Base-by-base conservation (phyloP, 768 basidiomycete genomes). In the Cystofilobasidium bisporidii region DNA sequence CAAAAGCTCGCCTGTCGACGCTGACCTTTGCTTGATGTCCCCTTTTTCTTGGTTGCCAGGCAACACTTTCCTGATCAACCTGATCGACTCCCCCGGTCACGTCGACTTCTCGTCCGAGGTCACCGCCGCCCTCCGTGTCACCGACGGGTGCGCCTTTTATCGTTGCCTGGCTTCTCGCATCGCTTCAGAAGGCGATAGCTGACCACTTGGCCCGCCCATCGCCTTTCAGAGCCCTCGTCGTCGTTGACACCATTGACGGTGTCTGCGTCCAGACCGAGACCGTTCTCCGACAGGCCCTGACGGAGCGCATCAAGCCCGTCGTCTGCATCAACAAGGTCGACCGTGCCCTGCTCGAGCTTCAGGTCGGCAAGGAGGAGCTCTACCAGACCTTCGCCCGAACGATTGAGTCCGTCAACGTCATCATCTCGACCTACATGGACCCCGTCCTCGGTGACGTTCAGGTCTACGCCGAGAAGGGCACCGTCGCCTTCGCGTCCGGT, bases 61-160 rank as follows among this genome's bases (percentile, higher is more conserved):
- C 72, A 83, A 85, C 77, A 91, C 97, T 79, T 99, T 99, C 84
- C 85, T 99, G 84, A 97, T 99, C 83, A 99, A 99, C 82, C 81
- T 99, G 81, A 98, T 99, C 82, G 96, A 99, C 55, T 64, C 63
- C n/a, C 96, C 96, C 63, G 96, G 96, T 75, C 96, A 99, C 85
- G 96, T 99, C 79, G 96, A 99, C 79, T 99, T 99, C 83, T 99
- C 96, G 40, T 98, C 96, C 62, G 96, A 99, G 80, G 96, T 99
- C 74, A 99, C 96, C 2, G 96, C 96, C 70, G 96, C 96, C 72
- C 91, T 99, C 77, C 96, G 96, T 81, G 96, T 99, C 75, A 99
- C 96, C 71, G 96, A 99, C 72, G 96, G 76, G 75, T 76, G 62
- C 71, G 75, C 53, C 40, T 12, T 12, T 36, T 36, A 5, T n/a